Evolutionary conservation across 1,284 basidiomycete genomes (phyloP).

Genomic region (Cryptococcus amylolentus): DNA sequence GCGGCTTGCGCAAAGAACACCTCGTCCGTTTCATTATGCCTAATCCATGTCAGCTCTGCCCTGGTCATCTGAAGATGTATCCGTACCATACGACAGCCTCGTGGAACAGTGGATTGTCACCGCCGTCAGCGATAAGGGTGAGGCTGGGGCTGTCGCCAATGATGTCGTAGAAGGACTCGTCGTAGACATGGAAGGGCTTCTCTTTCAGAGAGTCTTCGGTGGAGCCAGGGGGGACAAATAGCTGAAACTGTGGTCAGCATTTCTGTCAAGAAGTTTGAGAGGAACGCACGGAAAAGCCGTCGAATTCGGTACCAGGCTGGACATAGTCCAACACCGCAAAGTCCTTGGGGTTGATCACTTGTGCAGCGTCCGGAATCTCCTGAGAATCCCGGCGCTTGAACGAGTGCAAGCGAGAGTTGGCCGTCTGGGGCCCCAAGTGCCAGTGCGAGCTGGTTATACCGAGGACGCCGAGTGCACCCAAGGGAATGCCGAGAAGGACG

Average conservation of each 20-base stretch:
- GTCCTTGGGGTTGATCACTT: constrained; percentile 29
- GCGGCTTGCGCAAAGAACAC: constrained; percentile 57
- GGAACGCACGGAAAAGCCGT: constrained; percentile 30
- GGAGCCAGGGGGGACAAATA: constrained; percentile 39
- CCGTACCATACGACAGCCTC: constrained; percentile 63
- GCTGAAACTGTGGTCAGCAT: constrained; percentile 16
- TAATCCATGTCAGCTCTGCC: not conserved
- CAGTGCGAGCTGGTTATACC: not conserved
- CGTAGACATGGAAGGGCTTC: constrained; percentile 62
- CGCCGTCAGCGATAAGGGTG: constrained; percentile 56
- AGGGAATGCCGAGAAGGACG: not conserved
- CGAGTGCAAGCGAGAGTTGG: not conserved
- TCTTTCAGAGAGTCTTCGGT: constrained; percentile 22
- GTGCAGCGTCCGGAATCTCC: constrained; percentile 15
- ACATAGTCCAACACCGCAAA: constrained; percentile 33
- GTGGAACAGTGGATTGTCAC: constrained; percentile 64
- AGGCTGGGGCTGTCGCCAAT: constrained; percentile 61
- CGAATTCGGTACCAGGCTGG: constrained; percentile 20
- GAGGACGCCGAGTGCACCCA: not conserved
- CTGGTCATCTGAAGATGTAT: not conserved
- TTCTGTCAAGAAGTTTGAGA: not conserved
- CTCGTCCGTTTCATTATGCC: constrained; percentile 58
- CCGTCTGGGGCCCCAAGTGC: not conserved
- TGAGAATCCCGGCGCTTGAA: not conserved
- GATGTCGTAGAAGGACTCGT: constrained; percentile 59